Base-by-base conservation (phyloP, 495 filamentous ascomycete species). In the Polyplosphaeria fusca region DNA sequence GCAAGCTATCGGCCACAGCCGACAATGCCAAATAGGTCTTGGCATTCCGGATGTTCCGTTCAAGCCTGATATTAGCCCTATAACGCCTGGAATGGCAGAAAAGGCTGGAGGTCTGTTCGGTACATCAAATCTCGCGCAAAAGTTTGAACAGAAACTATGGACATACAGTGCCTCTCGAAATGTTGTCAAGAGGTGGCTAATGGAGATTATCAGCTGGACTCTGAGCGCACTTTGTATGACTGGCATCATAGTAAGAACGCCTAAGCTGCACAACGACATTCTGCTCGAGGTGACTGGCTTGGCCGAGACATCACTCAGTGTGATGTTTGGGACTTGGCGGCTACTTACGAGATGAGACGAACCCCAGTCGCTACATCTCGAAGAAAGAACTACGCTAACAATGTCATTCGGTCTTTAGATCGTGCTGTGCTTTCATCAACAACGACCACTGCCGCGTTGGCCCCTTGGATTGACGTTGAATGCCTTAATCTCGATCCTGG, bases 161-260 rank as follows among this genome's bases (percentile, higher is more conserved):
- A 35, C 23, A 26, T 58, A 52, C 23, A 58, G 38, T 35, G 16
- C 55, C 24, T 52, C 55, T 25, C 11, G 26, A 14, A 52, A 52
- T 37, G 39, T 52, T 26, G 47, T 58, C 5, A 50, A 43, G 28
- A 23, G 55, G 18, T 64, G 60, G 60, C 27, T 60, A 5, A 24
- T 51, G 3, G 60, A 64, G 39, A 42, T 64, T 11, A 40, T 60
- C 37, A 50, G 55, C 43, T 64, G 55, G 60, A 12, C 16, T 11
- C 0, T 60, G 3, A 55, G 55, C 27, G 60, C 60, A 5, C 5
- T 41, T 5, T 64, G 55, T 23, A 59, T 64, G 55, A 48, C 38
- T 35, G 55, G 12, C 13, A 60, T 64, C 16, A 20, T 51, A 4
- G 14, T 30, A 7, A 20, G 52, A 19, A 27, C 59, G 19, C 13